Evolutionary conservation across 2,329 filamentous ascomycete species (phyloP).

Genomic region (Trichoderma gracile): DNA sequence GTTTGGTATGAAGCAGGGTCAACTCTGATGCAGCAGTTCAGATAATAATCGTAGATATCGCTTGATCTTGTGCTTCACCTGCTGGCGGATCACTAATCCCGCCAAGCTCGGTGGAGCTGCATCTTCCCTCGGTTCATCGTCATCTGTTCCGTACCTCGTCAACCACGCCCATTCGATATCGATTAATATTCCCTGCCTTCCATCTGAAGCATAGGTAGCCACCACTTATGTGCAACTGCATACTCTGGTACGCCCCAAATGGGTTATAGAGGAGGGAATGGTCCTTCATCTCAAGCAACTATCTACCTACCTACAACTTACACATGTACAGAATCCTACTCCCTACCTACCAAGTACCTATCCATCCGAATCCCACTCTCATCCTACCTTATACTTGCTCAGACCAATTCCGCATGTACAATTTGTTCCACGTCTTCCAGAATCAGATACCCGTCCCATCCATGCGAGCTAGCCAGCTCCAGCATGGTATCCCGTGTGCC

Average conservation of each 20-base stretch:
- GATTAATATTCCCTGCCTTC: no score
- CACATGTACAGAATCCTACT: not conserved
- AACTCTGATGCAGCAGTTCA: no score
- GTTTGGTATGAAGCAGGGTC: no score
- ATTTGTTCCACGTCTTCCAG: not conserved
- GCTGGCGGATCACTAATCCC: constrained; percentile 9
- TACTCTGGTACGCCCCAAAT: not conserved
- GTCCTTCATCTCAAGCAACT: not conserved
- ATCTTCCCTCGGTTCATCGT: not conserved
- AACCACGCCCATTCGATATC: no score
- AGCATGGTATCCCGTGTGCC: constrained; percentile 11
- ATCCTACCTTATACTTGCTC: not conserved
- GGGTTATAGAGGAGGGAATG: not conserved
- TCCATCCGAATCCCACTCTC: not conserved
- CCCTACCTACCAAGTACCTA: not conserved
- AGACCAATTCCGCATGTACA: not conserved
- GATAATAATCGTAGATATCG: no score
- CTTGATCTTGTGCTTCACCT: not conserved
- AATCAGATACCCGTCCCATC: constrained; percentile 4
- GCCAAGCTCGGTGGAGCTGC: not conserved
- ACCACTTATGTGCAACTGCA: not conserved
- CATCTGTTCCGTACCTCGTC: no score
- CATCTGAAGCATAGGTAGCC: no score
- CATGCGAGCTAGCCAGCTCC: not conserved
- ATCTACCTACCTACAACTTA: not conserved